A percentile compares a stretch with the other conserved stretches of the same genome.
phyloP scores from a whole-genome alignment of 805 yeast species.

The Candida golubevii region DNA sequence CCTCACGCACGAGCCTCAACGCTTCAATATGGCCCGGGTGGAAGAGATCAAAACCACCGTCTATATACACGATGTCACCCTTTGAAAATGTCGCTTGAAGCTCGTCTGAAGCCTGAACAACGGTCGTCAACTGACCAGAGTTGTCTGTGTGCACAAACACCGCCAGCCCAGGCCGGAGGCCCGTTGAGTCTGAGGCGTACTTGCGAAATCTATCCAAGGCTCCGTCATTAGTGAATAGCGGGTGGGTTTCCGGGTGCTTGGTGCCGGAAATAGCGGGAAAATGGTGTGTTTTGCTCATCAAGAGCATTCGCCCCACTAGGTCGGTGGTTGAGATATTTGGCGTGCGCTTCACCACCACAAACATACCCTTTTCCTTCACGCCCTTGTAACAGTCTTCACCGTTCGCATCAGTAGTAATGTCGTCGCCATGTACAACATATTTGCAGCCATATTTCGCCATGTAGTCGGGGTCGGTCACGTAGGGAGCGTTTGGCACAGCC shows the following conservation, averaged over 20 bases:
- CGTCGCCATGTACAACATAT: slow-evolving; percentile 98
- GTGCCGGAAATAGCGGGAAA: slow-evolving; percentile 27
- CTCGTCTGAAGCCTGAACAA: slow-evolving; percentile 33
- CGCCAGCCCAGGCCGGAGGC: slow-evolving; percentile 52
- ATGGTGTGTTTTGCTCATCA: slow-evolving; percentile 58
- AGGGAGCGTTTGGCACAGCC: slow-evolving; percentile 78
- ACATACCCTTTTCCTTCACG: slow-evolving; percentile 80
- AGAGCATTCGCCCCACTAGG: slow-evolving; percentile 81
- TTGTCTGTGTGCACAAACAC: slow-evolving; percentile 44
- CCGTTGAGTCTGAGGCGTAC: slow-evolving; percentile 65
- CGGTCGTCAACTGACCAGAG: slow-evolving; percentile 19
- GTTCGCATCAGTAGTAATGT: slow-evolving; percentile 91
- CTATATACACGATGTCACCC: slow-evolving; percentile 48
- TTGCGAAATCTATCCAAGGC: slow-evolving; percentile 37
- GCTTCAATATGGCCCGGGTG: slow-evolving; percentile 90
- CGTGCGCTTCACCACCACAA: slow-evolving; percentile 88
- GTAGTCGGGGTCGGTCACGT: slow-evolving; percentile 81
- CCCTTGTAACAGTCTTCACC: slow-evolving; percentile 89
- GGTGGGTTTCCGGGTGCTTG: slow-evolving; percentile 20
- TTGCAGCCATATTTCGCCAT: slow-evolving; percentile 72
- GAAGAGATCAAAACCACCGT: slow-evolving; percentile 88
- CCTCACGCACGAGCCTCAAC: slow-evolving; percentile 44
- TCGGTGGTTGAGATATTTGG: slow-evolving; percentile 95
- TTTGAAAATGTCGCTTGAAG: slow-evolving; percentile 13
- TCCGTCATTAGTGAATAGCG: slow-evolving; percentile 31